phyloP scores from a whole-genome alignment of 2,329 filamentous ascomycete genomes.

The Cylindrodendrum hubeiense region DNA sequence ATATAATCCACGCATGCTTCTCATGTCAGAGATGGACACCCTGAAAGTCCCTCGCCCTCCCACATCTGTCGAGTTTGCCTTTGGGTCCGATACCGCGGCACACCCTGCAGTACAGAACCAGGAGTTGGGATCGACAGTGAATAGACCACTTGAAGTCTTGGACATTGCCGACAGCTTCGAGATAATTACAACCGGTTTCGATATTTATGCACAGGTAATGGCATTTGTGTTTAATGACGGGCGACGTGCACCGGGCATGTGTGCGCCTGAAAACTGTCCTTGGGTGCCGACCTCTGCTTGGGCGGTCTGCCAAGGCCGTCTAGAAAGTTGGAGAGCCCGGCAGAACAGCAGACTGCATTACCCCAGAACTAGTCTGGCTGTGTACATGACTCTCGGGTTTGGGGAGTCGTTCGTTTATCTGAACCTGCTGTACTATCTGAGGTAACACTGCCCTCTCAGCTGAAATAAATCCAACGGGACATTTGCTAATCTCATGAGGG shows the following conservation, averaged over 20 bases:
- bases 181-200: conserved; percentile 56
- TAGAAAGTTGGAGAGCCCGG: conserved; percentile 51
- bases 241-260: conserved; percentile 54
- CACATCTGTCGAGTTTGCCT: conserved; percentile 54
- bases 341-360: conserved; percentile 53
- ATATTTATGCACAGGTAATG: conserved; percentile 57
- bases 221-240: conserved; percentile 58
- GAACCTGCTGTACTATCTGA: conserved; percentile 58
- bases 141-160: neutral
- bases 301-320: conserved; percentile 43
- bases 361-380: conserved; percentile 51
- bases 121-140: neutral
- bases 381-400: conserved; percentile 54
- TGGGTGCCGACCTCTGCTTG: conserved; percentile 54
- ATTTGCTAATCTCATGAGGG: no score
- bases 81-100: conserved; percentile 44
- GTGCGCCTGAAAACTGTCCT: conserved; percentile 52
- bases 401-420: conserved; percentile 58
- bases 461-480: fast-evolving
- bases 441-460: conserved; percentile 40
- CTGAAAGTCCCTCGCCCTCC: conserved; percentile 48
- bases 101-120: neutral
- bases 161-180: conserved; percentile 41
- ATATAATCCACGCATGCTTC: conserved; percentile 53
- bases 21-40: conserved; percentile 50